Evolutionary conservation across 164 flowering plant genomes (phyloP).

Genomic region (Chimonanthus praecox): DNA sequence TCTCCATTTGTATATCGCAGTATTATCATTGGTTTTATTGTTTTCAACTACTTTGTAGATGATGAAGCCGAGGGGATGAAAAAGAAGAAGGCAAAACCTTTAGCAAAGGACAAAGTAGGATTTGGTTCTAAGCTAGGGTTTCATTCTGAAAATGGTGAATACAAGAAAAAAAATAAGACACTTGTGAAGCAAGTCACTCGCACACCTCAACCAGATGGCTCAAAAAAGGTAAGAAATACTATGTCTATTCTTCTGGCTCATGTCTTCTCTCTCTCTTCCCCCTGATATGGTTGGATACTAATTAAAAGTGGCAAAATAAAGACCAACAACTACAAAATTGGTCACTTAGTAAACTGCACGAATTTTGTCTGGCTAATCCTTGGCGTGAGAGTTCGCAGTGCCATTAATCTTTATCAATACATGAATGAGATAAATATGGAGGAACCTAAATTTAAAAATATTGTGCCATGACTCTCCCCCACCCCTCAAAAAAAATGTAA

Average conservation of each 20-base stretch:
- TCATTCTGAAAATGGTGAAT: conserved; percentile 32
- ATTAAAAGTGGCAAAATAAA: background rate
- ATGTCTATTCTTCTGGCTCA: background rate
- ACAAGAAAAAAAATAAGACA: conserved; percentile 29
- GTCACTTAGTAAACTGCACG: background rate
- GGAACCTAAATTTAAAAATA: too few species aligned
- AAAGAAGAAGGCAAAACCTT: conserved; percentile 49
- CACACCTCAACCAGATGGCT: conserved; percentile 36
- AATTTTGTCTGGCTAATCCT: background rate
- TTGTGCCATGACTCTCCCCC: too few species aligned
- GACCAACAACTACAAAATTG: background rate
- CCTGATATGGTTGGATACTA: background rate
- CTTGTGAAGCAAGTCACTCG: conserved; percentile 26
- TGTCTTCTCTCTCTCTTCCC: background rate
- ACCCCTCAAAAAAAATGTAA: too few species aligned
- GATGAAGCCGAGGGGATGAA: conserved; percentile 61
- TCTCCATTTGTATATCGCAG: background rate
- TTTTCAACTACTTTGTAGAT: conserved; percentile 36
- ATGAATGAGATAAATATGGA: too few species aligned
- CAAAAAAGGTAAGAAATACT: background rate
- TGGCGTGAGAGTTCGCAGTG: background rate
- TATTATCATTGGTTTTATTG: too few species aligned
- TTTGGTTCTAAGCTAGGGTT: conserved; percentile 28
- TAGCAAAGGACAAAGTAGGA: conserved; percentile 25
- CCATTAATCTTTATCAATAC: background rate